Evolutionary conservation across 345 rosid genomes (phyloP), one percentile per base, ranked within the genome.

Genomic region (Rhodamnia argentea): DNA sequence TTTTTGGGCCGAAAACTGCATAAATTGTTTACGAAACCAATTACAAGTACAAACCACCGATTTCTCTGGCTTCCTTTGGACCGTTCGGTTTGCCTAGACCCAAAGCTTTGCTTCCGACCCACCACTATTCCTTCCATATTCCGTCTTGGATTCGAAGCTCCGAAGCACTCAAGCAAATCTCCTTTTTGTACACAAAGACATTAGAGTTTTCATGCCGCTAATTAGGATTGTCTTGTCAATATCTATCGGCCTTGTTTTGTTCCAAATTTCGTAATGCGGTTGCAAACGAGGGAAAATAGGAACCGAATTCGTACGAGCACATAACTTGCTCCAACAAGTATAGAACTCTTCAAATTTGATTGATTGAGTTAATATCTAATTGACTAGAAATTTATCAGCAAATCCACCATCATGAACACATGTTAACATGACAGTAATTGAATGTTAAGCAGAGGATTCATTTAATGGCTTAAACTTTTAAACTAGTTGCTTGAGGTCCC

Each of bases 401-500:
- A 15, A 62, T 62, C 32, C 32, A 62, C 3, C 7, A 27, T 29
- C 14, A 62, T 3, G 42, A 62, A 6, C 0, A 62, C 42, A 29
- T 29, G 23, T 62, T 29, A 9, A 70, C 7, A 37, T 37, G 40
- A 37, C 40, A 37, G 40, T 37, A 3, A 2, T 37, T 37, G 3
- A 37, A 37, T 37, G 40, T 37, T 37, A 37, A 37, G 40, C 40
- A 37, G 3, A 37, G 40, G 40, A 3, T 37, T 37, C 40, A 37
- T 37, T 37, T 37, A 37, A 37, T 37, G 3, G 13, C 24, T 64
- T 32, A 64, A 56, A 64, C 24, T 32, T 32, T 64, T 32, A 0
- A 37, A 32, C 7, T 70, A 37, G 3, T 37, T 9, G 47, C 1
- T 2, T 37, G 0, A 18, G 1, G 10, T 32, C 24, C 2, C 78